These are phyloP conservation scores for Lasiodiplodia sp. DNA, from an alignment of 2,329 filamentous ascomycete species.

Conservation along the genomic window DNA sequence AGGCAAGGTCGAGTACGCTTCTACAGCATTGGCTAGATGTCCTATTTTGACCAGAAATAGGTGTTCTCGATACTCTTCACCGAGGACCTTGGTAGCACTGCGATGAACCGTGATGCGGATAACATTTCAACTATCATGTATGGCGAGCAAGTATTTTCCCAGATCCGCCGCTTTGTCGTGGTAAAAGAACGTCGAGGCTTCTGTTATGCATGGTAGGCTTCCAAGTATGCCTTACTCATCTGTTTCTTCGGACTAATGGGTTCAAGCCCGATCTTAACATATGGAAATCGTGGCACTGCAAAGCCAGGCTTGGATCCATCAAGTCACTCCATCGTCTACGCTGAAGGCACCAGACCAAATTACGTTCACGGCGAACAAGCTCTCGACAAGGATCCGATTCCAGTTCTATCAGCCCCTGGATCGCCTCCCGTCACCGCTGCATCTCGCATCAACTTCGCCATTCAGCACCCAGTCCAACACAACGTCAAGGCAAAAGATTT, in stretches of 20 bases:
- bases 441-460: constrained; percentile 52
- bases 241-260: background rate
- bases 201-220: constrained; percentile 37
- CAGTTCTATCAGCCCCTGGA: constrained; percentile 38
- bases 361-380: constrained; percentile 36
- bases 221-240: background rate
- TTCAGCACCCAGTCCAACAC: constrained; percentile 53
- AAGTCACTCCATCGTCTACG: constrained; percentile 51
- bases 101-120: background rate
- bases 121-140: constrained; percentile 31
- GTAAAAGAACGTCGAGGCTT: constrained; percentile 35
- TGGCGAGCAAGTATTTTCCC: constrained; percentile 32
- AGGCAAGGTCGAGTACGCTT: background rate
- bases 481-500: constrained; percentile 53
- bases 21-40: no score
- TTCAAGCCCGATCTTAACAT: constrained; percentile 51
- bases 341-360: background rate
- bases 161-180: constrained; percentile 42
- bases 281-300: constrained; percentile 44
- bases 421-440: constrained; percentile 39
- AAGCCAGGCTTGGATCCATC: constrained; percentile 46
- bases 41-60: background rate
- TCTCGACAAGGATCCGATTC: constrained; percentile 45
- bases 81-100: constrained; percentile 10
- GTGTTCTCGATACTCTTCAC: constrained; percentile 21